Percentiles rank a stretch among this genome's conserved stretches.
These are phyloP conservation scores for Clarireedia homoeocarpa DNA, from an alignment of 2,329 filamentous ascomycete species.

Conservation along the genomic window DNA sequence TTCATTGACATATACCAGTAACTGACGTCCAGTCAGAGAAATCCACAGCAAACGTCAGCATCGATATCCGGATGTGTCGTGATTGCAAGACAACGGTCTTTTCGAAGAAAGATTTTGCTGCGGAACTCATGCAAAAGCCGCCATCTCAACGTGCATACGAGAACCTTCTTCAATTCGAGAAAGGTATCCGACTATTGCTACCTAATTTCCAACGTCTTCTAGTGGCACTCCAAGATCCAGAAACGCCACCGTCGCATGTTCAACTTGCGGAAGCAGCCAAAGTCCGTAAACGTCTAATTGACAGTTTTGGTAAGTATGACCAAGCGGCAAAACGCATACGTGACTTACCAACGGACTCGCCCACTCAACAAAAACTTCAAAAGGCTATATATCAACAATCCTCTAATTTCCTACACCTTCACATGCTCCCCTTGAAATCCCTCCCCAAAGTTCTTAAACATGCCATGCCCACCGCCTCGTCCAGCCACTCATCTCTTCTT, in stretches of 20 bases:
- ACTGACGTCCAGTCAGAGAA: slow-evolving; percentile 39
- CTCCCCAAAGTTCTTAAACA: slow-evolving; percentile 53
- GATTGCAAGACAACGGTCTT: slow-evolving; percentile 73
- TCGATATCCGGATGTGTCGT: slow-evolving; percentile 87
- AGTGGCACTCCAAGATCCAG: slow-evolving; percentile 55
- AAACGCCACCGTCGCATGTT: slow-evolving; percentile 37
- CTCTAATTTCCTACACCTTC: slow-evolving; percentile 59
- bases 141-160: slow-evolving; percentile 58
- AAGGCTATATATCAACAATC: slow-evolving; percentile 63
- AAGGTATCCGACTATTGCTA: slow-evolving; percentile 59
- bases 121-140: slow-evolving; percentile 48
- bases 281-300: slow-evolving; percentile 62
- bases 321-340: slow-evolving; percentile 59
- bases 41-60: slow-evolving; percentile 44
- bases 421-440: slow-evolving; percentile 66
- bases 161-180: slow-evolving; percentile 62
- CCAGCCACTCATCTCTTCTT: slow-evolving; percentile 18
- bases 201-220: slow-evolving; percentile 64
- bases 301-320: slow-evolving; percentile 65
- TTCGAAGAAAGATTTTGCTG: slow-evolving; percentile 57
- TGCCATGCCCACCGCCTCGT: slow-evolving; percentile 45
- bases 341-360: slow-evolving; percentile 56
- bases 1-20: slow-evolving; percentile 23
- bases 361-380: slow-evolving; percentile 56
- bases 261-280: slow-evolving; percentile 63